Percentiles rank a stretch among this genome's conserved stretches.
phyloP scores from a whole-genome alignment of 2,329 filamentous ascomycete species.

The Aspergillus costaricaensis region DNA sequence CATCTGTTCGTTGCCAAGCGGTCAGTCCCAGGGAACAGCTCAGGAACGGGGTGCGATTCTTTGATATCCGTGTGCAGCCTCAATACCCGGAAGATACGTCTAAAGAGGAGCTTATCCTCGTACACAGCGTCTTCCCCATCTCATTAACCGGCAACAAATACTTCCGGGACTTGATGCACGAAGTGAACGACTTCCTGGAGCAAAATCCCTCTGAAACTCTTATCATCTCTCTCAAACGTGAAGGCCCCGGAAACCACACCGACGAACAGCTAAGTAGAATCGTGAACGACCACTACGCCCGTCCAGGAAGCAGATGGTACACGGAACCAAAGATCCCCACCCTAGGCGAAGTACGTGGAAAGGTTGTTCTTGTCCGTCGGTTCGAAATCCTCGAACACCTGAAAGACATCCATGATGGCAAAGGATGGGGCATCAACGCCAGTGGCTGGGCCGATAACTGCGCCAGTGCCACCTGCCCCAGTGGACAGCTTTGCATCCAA shows the following conservation, averaged over 20 bases:
- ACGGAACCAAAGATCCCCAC: slow-evolving; percentile 74
- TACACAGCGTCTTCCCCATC: slow-evolving; percentile 88
- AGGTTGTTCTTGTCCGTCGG: slow-evolving; percentile 80
- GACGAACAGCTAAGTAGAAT: slow-evolving; percentile 77
- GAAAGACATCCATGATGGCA: slow-evolving; percentile 48
- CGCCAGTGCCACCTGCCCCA: slow-evolving; percentile 68
- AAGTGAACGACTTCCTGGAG: slow-evolving; percentile 73
- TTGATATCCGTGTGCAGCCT: slow-evolving; percentile 83
- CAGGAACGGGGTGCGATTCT: slow-evolving; percentile 86
- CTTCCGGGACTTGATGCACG: slow-evolving; percentile 70
- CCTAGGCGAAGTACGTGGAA: slow-evolving; percentile 76
- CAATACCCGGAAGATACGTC: slow-evolving; percentile 57
- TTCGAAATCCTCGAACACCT: slow-evolving; percentile 64
- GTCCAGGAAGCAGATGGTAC: slow-evolving; percentile 67
- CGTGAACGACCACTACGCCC: slow-evolving; percentile 70
- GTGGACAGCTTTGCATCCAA: slow-evolving; percentile 79
- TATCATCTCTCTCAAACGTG: slow-evolving; percentile 85
- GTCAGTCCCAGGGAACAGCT: slow-evolving; percentile 77
- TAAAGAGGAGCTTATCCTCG: slow-evolving; percentile 72
- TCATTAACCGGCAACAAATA: slow-evolving; percentile 79
- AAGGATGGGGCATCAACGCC: slow-evolving; percentile 61
- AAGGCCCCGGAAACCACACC: slow-evolving; percentile 77
- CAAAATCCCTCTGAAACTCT: slow-evolving; percentile 78
- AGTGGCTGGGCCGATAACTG: slow-evolving; percentile 85
- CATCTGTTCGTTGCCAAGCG: slow-evolving; percentile 90